These are phyloP conservation scores for Chlorella sp. DNA, from an alignment of 139 green algal species.

Conservation along the genomic window DNA sequence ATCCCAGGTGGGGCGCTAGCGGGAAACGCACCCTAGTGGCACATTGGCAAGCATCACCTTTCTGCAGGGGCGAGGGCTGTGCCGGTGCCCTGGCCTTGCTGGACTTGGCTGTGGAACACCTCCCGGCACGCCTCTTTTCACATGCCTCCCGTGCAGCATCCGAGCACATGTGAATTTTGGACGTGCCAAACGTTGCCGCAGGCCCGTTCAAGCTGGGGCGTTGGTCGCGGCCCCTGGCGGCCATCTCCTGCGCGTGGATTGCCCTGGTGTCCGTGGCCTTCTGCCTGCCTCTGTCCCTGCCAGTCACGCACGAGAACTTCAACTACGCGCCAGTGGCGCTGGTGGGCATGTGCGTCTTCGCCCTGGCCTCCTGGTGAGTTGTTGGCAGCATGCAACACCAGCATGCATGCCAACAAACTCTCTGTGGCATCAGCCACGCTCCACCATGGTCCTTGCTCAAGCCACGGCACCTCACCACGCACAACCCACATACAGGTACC, in stretches of 20 bases:
- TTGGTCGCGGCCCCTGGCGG: conserved; percentile 11
- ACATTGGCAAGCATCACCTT: too few relatives aligned
- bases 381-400: neutral
- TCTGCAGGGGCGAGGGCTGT: too few relatives aligned
- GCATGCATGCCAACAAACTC: neutral
- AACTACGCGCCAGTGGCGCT: conserved; percentile 1
- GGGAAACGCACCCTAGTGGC: too few relatives aligned
- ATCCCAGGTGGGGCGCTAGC: too few relatives aligned
- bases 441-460: neutral
- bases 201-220: conserved; percentile 43
- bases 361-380: neutral
- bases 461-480: too few relatives aligned
- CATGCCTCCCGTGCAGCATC: too few relatives aligned
- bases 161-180: too few relatives aligned
- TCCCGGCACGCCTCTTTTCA: too few relatives aligned
- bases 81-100: too few relatives aligned
- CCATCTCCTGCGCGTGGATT: conserved; percentile 30
- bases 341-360: neutral
- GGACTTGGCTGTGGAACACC: too few relatives aligned
- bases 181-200: too few relatives aligned
- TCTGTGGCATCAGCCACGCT: neutral
- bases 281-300: conserved; percentile 6
- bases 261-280: conserved; percentile 25
- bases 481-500: neutral
- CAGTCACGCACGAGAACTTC: neutral